Base-by-base conservation (phyloP, 805 yeast species). In the Torulaspora gathmanii region DNA sequence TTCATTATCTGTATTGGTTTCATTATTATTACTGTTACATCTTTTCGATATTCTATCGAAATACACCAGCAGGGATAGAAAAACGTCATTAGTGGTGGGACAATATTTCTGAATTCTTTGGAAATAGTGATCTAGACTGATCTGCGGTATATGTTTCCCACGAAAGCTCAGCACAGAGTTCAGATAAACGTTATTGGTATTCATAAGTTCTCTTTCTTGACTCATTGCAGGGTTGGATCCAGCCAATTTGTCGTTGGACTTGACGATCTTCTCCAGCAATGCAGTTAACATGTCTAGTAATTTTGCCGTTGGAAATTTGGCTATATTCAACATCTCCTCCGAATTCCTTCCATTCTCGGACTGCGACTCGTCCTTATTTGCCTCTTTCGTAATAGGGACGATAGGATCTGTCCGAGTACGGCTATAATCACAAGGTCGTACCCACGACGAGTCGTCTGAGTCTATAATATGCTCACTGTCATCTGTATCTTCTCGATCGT, bases 51-150 rank as follows among this genome's bases (percentile, higher is more conserved):
- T 88, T 51, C 98, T 72, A 67, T 93, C 99, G 69, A 93, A 89
- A 65, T 93, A 93, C 25, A 93, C 97, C 56, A 93, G 72, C 28
- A 93, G 69, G 30, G 96, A 83, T 38, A 93, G 70, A 65, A 90
- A 93, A 27, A 93, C 98, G 63, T 93, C 98, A 66, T 91, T 91
- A 2, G 99, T 90, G n/a, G 93, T 93, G 0, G 99, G 98, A 65
- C 99, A 93, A 68, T 93, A 93, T 67, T 91, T 91, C 63, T 91
- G 78, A 23, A 93, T 91, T 60, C 99, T 80, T 34, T 87, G 78
- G 48, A 93, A 73, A 63, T 93, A 93, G 16, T 95, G 93, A 57
- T 88, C 89, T 38, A 93, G 74, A 10, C 90, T 79, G 43, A 93
- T 93, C n/a, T 95, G 96, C 1, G 99, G 99, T 8, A 93, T 83